Base-by-base conservation (phyloP, 495 filamentous ascomycete genomes). In the Bathelium albidoporum region DNA sequence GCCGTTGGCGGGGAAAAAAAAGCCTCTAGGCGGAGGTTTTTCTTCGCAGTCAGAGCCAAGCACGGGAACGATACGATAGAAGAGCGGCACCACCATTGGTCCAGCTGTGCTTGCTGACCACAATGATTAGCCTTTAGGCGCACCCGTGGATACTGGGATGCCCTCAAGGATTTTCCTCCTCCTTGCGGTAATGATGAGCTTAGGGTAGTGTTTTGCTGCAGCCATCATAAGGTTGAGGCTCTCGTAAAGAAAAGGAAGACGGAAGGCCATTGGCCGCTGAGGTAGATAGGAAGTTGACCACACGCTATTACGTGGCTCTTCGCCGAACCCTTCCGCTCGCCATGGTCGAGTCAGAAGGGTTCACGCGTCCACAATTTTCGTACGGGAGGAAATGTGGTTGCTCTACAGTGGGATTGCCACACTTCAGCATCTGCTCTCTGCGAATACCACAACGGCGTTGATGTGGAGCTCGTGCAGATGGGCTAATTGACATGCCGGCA, bases 221-320 rank as follows among this genome's bases (percentile, higher is more conserved):
- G 34, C 34, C 34, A 39, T 39, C 34, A 39, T 39, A 39, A 5
- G 34, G 34, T 39, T 39, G 34, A 39, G 34, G 34, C 34, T 39
- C 34, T 39, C 34, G 34, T 39, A 14, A 39, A 39, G 34, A 39
- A 39, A 39, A 39, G 5, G 34, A 14, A 5, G 5, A 39, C 59
- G n/a, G 62, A 62, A 59, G 36, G 16, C 52, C 55, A 18, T 20
- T 53, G 34, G 39, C 43, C 31, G 62, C 43, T 29, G 14, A 39
- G 14, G 34, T 5, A 14, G 14, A 39, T 39, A 39, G 34, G n/a
- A n/a, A n/a, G n/a, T n/a, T n/a, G n/a, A n/a, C n/a, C n/a, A n/a
- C n/a, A n/a, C n/a, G n/a, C n/a, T n/a, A n/a, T n/a, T n/a, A n/a
- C n/a, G n/a, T n/a, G n/a, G n/a, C n/a, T n/a, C n/a, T n/a, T n/a